Conservation (phyloP, 2,329 filamentous ascomycete genomes). For the Trichoderma sp. region DNA sequence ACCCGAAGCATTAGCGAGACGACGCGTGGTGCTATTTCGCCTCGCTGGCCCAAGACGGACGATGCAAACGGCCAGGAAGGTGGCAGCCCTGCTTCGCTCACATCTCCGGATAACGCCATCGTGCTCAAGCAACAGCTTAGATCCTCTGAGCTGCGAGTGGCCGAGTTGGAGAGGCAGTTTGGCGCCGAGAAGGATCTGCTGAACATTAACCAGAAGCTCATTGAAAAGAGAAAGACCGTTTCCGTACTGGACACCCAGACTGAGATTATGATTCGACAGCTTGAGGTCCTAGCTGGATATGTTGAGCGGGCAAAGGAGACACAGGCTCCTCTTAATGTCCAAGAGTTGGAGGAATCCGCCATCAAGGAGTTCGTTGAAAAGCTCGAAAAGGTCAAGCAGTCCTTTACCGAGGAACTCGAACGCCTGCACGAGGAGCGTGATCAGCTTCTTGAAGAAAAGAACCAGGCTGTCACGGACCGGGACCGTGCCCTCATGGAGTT, state of each 20-base stretch:
- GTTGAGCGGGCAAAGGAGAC: conserved; percentile 82
- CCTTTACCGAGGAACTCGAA: conserved; percentile 57
- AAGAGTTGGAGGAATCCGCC: conserved; percentile 80
- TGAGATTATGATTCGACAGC: conserved; percentile 89
- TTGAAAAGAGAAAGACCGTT: conserved; percentile 94
- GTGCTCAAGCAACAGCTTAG: conserved; percentile 73
- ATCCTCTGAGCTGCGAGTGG: conserved; percentile 77
- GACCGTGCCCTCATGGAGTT: conserved; percentile 94
- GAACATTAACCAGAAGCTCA: conserved; percentile 79
- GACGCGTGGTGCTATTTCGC: conserved; percentile 61
- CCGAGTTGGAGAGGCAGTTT: conserved; percentile 81
- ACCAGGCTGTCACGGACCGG: conserved; percentile 76
- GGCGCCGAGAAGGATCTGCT: conserved; percentile 62
- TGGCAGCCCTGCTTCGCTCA: conserved; percentile 67
- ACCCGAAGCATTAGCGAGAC: conserved; percentile 64
- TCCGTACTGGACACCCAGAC: conserved; percentile 91
- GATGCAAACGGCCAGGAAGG: conserved; percentile 56
- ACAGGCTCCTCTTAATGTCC: conserved; percentile 74
- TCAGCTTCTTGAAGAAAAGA: conserved; percentile 79
- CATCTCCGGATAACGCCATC: conserved; percentile 62
- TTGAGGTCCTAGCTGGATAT: conserved; percentile 85
- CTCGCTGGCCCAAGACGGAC: conserved; percentile 68
- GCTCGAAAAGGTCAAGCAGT: conserved; percentile 58
- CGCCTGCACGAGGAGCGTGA: conserved; percentile 69
- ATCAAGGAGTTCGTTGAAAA: conserved; percentile 88